phyloP scores from a whole-genome alignment of 2,329 filamentous ascomycete genomes.

The Neobulgaria alba region DNA sequence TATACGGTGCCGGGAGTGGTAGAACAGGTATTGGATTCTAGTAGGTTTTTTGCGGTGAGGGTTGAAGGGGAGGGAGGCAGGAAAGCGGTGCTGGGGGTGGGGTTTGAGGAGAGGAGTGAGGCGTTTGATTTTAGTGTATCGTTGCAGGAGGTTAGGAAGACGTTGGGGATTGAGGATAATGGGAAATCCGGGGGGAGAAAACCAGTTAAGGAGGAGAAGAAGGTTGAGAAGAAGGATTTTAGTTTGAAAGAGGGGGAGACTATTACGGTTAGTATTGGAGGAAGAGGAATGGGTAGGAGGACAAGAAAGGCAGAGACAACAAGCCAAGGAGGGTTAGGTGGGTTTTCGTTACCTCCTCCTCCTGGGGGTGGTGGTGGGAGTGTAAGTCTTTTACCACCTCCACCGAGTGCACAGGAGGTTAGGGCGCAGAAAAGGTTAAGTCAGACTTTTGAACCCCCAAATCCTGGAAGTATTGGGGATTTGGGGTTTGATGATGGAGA shows the following conservation, averaged over 20 bases:
- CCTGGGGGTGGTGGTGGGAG: constrained; percentile 21
- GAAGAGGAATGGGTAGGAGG: constrained; percentile 33
- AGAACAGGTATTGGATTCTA: constrained; percentile 70
- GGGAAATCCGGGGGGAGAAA: constrained; percentile 26
- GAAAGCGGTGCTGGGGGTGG: constrained; percentile 74
- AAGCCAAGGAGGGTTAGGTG: constrained; percentile 30
- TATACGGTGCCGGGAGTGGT: constrained; percentile 60
- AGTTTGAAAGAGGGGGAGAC: constrained; percentile 86
- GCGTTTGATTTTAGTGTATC: constrained; percentile 80
- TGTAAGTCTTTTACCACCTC: constrained; percentile 52
- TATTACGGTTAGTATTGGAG: constrained; percentile 70
- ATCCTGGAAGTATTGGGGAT: constrained; percentile 36
- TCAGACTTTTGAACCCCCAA: constrained; percentile 40
- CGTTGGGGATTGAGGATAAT: constrained; percentile 50
- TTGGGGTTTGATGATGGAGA: constrained; percentile 81
- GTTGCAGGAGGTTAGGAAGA: constrained; percentile 68
- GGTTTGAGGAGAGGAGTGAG: constrained; percentile 78
- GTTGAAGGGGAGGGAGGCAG: constrained; percentile 68
- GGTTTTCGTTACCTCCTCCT: constrained; percentile 64
- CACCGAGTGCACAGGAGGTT: constrained; percentile 53
- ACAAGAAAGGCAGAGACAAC: constrained; percentile 21
- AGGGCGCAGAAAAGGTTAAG: constrained; percentile 50
- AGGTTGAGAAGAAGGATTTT: constrained; percentile 56
- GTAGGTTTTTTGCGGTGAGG: constrained; percentile 75
- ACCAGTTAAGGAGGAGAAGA: constrained; percentile 28